Conservation (phyloP, 2,329 filamentous ascomycete genomes). For the Colletotrichum euphorbiae region DNA sequence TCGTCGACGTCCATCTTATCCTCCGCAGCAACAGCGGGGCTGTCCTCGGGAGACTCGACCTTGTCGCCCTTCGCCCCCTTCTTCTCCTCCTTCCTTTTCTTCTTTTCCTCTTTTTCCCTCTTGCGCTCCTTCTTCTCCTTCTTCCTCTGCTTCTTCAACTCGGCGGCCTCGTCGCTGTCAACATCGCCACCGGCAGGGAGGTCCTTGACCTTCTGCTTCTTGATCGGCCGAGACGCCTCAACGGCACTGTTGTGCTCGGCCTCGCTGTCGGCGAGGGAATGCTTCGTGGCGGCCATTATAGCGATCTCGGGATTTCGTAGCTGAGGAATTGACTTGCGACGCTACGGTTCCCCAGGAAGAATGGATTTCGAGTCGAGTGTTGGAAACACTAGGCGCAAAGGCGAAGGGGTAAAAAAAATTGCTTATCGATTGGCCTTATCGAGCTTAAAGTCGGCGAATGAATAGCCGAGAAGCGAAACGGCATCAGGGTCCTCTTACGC, state of each 20-base stretch:
- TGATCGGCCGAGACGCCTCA: conserved; percentile 47
- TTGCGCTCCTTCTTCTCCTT: conserved; percentile 51
- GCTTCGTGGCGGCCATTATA: conserved; percentile 56
- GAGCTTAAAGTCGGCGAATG: neutral
- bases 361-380: neutral
- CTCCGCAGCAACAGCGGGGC: conserved; percentile 18
- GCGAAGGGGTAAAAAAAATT: neutral
- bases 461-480: neutral
- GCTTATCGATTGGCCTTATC: conserved; percentile 33
- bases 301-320: neutral
- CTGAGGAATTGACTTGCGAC: conserved; percentile 7
- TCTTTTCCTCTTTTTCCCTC: conserved; percentile 56
- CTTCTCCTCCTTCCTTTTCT: conserved; percentile 41
- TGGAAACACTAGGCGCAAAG: neutral
- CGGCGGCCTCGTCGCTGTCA: conserved; percentile 33
- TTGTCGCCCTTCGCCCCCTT: conserved; percentile 37
- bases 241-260: conserved; percentile 44
- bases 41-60: conserved; percentile 38
- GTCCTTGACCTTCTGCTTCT: conserved; percentile 54
- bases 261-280: conserved; percentile 48
- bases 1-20: conserved; percentile 49
- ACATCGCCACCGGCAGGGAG: conserved; percentile 42
- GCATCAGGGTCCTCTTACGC: conserved; percentile 4
- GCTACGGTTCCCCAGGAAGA: neutral
- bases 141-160: conserved; percentile 56